Base-by-base conservation (phyloP, 2,329 filamentous ascomycete species). In the Aspergillus eucalypticola region DNA sequence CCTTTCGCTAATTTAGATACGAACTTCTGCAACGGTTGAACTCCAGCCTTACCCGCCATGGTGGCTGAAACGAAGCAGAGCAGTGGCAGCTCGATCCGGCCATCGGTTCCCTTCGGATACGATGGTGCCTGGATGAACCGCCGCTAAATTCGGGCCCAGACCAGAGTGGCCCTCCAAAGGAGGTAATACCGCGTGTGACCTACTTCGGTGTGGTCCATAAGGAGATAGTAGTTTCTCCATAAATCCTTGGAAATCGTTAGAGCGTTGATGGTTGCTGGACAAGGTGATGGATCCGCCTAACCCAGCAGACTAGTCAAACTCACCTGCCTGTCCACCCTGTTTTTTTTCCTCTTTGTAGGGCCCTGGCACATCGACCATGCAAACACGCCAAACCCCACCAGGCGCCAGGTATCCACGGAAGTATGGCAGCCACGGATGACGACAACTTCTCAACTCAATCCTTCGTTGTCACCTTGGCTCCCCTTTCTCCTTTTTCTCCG, bases 401-500 rank as follows among this genome's bases (percentile, higher is more conserved):
- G 23, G 17, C 38, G 41, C 23, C 39, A 39, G 41, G 27, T 38
- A 38, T 17, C 2, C 15, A 27, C 29, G 23, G 52, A 29, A 39
- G 41, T 44, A 46, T 41, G 53, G 53, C 53, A 55, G 39, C 53
- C 53, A 55, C 53, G 39, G 21, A 32, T 41, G 53, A 55, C 21
- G 53, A 21, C 8, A 35, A 23, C 29, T 3, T 44, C n/a, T 6
- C 17, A 35, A 10, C 25, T 50, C 46, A n/a, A 19, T 17, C 10
- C 25, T 50, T n/a, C 25, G 46, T 32, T 50, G 25, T 50, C 46
- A 17, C 15, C 25, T 23, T 17, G 25, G 23, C 15, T 17, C 46
- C 29, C 25, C 25, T 27, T 29, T 50, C n/a, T 50, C 15, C 46
- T 29, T 50, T 25, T 17, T 5, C 17, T 27, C 46, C 10, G 29